Conservation (phyloP, 2,329 filamentous ascomycete genomes). For the Hymenoscyphus albidus region DNA sequence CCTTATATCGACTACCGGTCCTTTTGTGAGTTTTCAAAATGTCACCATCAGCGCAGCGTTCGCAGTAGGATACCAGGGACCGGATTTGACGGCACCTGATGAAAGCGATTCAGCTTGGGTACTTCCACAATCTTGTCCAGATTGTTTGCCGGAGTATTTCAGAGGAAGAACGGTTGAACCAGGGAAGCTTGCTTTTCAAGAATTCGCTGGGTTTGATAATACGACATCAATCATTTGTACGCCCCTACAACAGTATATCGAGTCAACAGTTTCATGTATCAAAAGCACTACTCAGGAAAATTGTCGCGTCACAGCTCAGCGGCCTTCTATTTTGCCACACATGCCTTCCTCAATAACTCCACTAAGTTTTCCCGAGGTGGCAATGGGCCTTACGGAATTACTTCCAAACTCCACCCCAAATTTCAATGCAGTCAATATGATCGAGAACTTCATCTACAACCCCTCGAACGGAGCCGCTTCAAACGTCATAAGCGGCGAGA, state of each 20-base stretch:
- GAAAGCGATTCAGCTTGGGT: conserved; percentile 13
- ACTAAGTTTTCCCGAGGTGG: conserved; percentile 21
- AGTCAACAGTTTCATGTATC: conserved; percentile 21
- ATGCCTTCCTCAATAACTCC: conserved; percentile 21
- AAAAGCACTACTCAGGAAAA: conserved; percentile 15
- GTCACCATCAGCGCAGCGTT: conserved; percentile 15
- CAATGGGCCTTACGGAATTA: conserved; percentile 21
- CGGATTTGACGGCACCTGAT: conserved; percentile 15
- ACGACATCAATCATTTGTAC: conserved; percentile 20
- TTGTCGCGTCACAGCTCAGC: conserved; percentile 25
- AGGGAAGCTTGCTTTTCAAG: conserved; percentile 21
- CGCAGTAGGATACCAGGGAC: conserved; percentile 24
- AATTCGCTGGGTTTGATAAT: conserved; percentile 20
- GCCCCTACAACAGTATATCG: conserved; percentile 23
- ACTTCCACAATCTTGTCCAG: conserved; percentile 20
- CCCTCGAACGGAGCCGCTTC: conserved; percentile 13
- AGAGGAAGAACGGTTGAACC: conserved; percentile 11
- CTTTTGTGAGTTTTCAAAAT: conserved; percentile 21
- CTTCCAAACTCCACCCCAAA: conserved; percentile 21
- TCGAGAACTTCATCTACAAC: conserved; percentile 24
- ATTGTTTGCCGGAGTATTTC: conserved; percentile 17
- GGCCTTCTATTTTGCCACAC: conserved; percentile 23
- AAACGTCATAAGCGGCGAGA: conserved; percentile 13
- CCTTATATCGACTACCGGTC: conserved; percentile 21
- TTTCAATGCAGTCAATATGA: conserved; percentile 17